Conservation (phyloP, 768 basidiomycete species). For the Roridomyces roridus region DNA sequence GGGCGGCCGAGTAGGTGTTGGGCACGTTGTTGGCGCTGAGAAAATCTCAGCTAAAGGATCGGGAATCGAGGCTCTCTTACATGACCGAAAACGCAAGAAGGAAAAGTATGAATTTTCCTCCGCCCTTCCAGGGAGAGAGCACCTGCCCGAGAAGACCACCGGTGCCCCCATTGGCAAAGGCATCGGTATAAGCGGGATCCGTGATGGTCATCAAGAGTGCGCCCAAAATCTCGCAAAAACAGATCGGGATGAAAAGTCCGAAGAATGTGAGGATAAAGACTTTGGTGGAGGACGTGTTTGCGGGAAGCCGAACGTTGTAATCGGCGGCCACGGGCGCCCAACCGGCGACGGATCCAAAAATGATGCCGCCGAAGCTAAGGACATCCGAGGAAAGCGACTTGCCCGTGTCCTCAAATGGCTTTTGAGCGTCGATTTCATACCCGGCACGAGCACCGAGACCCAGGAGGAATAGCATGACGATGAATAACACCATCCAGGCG, state of each 20-base stretch:
- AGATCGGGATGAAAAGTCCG: constrained; percentile 54
- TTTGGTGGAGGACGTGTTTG: constrained; percentile 43
- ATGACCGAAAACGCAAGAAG: constrained; percentile 50
- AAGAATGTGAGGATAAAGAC: constrained; percentile 58
- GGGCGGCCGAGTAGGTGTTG: constrained; percentile 52
- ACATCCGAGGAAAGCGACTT: constrained; percentile 50
- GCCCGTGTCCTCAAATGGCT: constrained; percentile 46
- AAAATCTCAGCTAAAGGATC: not conserved
- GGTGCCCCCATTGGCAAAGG: constrained; percentile 45
- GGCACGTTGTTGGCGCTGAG: constrained; percentile 46
- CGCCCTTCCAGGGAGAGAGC: constrained; percentile 49
- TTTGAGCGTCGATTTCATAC: constrained; percentile 51
- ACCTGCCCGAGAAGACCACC: constrained; percentile 52
- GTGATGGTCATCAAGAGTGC: constrained; percentile 51
- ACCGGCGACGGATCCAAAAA: constrained; percentile 52
- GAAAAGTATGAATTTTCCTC: constrained; percentile 41
- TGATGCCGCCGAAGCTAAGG: constrained; percentile 57
- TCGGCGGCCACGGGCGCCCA: constrained; percentile 60
- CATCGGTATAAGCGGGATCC: constrained; percentile 42
- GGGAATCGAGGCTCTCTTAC: constrained; percentile 28
- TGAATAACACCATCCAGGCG: constrained; percentile 54
- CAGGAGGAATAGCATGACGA: constrained; percentile 58
- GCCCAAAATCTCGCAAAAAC: constrained; percentile 43
- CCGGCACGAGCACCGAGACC: constrained; percentile 55
- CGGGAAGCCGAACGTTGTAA: constrained; percentile 58